Percentiles rank a stretch among this genome's conserved stretches.
phyloP scores from a whole-genome alignment of 2,329 filamentous ascomycete species.

The Corniculantispora saksenae region DNA sequence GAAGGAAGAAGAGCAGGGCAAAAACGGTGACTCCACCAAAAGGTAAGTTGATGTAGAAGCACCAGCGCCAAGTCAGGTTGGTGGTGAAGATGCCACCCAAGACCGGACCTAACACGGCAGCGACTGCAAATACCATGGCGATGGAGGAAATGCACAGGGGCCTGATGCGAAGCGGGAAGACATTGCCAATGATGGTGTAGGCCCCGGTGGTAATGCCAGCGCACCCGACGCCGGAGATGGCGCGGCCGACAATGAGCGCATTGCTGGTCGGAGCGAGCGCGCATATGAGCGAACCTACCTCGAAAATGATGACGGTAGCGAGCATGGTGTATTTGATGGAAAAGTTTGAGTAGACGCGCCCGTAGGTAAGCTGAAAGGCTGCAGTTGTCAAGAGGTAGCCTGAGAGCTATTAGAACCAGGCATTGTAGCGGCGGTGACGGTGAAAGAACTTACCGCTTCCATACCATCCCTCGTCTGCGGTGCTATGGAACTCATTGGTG shows the following conservation, averaged over 20 bases:
- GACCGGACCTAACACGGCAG: slow-evolving; percentile 29
- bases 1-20: slow-evolving; percentile 30
- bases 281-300: slow-evolving; percentile 20
- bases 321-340: slow-evolving; percentile 46
- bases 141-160: no score
- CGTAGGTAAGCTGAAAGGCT: slow-evolving; percentile 37
- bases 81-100: slow-evolving; percentile 32
- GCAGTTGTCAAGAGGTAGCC: slow-evolving; percentile 46
- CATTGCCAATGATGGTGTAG: slow-evolving; percentile 7
- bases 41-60: slow-evolving; percentile 32
- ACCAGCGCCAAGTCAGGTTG: slow-evolving; percentile 30
- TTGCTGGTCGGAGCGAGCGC: slow-evolving; percentile 21
- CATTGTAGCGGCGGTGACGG: no score
- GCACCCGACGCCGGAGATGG: slow-evolving; percentile 21
- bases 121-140: slow-evolving; percentile 18
- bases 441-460: slow-evolving; percentile 27
- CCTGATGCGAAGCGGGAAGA: neutral
- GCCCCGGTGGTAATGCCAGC: slow-evolving; percentile 22
- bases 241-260: slow-evolving; percentile 24
- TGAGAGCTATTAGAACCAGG: slow-evolving; percentile 23
- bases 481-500: slow-evolving; percentile 44
- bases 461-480: slow-evolving; percentile 54
- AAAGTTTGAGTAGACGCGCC: slow-evolving; percentile 45
- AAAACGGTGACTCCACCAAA: slow-evolving; percentile 26
- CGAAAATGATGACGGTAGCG: slow-evolving; percentile 40